phyloP scores from a whole-genome alignment of 176 grass and related monocot genomes.

The Zizania latifolia region DNA sequence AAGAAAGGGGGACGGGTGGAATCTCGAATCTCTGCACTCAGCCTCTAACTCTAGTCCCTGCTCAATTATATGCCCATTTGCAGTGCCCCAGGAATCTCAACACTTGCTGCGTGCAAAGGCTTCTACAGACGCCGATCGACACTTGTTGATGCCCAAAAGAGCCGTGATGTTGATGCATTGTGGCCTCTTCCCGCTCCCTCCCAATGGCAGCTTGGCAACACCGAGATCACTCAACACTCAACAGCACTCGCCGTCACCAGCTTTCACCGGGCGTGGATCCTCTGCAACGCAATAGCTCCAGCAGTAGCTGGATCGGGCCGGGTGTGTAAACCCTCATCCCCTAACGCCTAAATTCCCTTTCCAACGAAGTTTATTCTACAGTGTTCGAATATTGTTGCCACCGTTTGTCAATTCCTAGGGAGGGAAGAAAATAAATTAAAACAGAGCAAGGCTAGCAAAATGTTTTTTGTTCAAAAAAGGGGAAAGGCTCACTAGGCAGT shows the following conservation, averaged over 20 bases:
- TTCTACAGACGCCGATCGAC: conserved; percentile 5
- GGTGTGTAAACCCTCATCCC: neutral
- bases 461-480: conserved; percentile 10
- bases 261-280: neutral
- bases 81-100: conserved; percentile 29
- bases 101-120: neutral
- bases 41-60: neutral
- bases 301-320: neutral
- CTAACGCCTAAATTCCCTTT: neutral
- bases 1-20: neutral
- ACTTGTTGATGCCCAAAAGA: conserved; percentile 25
- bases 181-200: neutral
- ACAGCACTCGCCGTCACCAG: neutral
- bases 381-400: too few species aligned
- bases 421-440: conserved; percentile 2
- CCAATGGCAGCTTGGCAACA: conserved; percentile 27
- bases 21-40: conserved; percentile 33
- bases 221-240: conserved; percentile 24
- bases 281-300: neutral
- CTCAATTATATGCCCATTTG: conserved; percentile 39
- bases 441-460: neutral
- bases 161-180: neutral
- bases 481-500: neutral
- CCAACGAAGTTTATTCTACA: neutral
- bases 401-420: neutral